Evolutionary conservation across 2,329 filamentous ascomycete genomes (phyloP), one percentile per base, ranked within the genome.

Genomic region (Calonectria pteridis): DNA sequence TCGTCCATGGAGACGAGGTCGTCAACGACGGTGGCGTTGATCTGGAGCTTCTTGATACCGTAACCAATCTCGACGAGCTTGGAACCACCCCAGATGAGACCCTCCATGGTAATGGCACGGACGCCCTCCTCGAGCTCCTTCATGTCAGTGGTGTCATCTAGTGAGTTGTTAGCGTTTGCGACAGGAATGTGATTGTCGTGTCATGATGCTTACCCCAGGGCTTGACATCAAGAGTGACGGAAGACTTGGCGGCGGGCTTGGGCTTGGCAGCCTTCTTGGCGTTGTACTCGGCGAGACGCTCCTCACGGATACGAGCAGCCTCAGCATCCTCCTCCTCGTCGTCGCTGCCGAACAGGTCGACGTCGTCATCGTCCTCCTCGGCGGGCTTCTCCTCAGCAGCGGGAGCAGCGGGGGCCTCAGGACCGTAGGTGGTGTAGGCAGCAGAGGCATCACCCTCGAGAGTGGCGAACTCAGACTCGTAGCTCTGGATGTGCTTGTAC

Each of bases 31-130:
- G 98, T 95, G 81, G 98, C 88, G 93, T 95, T 98, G 90, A 99
- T 98, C 92, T 98, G 96, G 77, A 99, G 93, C 92, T 98, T 98
- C 91, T 94, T 97, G 91, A 99, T 97, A 91, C 97, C 97, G 91
- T 95, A 99, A 83, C 96, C 96, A 82, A 99, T 93, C 79, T 96
- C 86, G 67, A 98, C 93, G 78, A 98, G 90, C 91, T 97, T 94
- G 86, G 94, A 96, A 78, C 90, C 92, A 92, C 96, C 96, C 97
- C 97, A 99, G 77, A 97, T 93, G 76, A 99, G 94, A 88, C 97
- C 97, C 64, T 98, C 96, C 91, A 94, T 92, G 88, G 96, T 92
- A 81, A 98, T 96, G 79, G 89, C 87, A 83, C 95, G 94, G 81
- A 98, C 96, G 78, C 93, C 89, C 37, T 87, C 89, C 90, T 98